Conservation (phyloP, 2,329 filamentous ascomycete genomes). For the Coniochaeta hoffmannii region DNA sequence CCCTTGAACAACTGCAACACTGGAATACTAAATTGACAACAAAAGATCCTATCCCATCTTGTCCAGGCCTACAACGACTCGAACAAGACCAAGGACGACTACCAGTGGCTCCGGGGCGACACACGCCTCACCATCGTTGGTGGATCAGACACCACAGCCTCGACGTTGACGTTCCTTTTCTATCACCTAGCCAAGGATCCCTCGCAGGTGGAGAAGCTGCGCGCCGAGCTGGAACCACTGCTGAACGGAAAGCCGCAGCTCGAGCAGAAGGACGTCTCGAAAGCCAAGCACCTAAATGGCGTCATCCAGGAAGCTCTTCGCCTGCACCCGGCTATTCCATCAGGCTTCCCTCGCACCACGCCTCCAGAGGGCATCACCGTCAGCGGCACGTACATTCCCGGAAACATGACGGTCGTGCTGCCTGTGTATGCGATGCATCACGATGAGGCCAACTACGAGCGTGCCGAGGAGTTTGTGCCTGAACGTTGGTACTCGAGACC, state of each 20-base stretch:
- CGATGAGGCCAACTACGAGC: neutral
- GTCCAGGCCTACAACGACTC: conserved; percentile 2
- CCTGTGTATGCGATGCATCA: conserved; percentile 2
- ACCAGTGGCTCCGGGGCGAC: conserved; percentile 3
- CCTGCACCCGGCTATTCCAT: conserved; percentile 5
- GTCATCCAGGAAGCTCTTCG: conserved; percentile 6
- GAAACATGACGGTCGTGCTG: neutral
- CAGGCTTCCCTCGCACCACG: neutral
- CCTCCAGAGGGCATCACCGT: conserved; percentile 4
- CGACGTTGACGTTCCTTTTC: neutral
- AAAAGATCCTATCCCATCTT: conserved; percentile 1
- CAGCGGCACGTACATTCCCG: neutral
- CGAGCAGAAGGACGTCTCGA: neutral
- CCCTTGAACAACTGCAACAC: too few relatives aligned
- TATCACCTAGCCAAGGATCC: conserved; percentile 6
- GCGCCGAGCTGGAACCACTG: conserved; percentile 1
- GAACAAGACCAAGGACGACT: neutral
- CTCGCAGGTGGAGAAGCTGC: neutral
- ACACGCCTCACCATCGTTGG: neutral
- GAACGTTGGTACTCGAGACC: conserved; percentile 5
- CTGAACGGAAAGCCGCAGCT: neutral
- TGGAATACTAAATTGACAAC: too few relatives aligned
- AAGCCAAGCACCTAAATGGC: conserved; percentile 2
- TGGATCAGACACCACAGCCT: conserved; percentile 5
- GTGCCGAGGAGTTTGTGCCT: conserved; percentile 1